Base-by-base conservation (phyloP, 805 yeast genomes). In the Wickerhamomyces queroliae region DNA sequence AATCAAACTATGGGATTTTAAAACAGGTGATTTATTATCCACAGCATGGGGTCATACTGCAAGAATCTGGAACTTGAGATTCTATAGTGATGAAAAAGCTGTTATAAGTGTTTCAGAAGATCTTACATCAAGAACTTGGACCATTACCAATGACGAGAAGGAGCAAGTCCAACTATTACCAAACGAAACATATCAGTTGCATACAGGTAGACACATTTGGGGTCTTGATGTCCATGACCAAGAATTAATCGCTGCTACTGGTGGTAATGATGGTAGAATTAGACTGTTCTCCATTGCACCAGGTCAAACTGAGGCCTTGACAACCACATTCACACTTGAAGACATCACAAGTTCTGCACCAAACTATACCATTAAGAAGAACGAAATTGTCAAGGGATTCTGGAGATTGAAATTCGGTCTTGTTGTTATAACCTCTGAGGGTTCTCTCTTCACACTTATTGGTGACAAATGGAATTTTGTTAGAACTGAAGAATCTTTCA, bases 11-110 rank as follows among this genome's bases (percentile, higher is more conserved):
- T 89, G 89, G 81, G 77, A 77, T 49, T 63, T 82, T 44, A 52
- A 52, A 7, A 54, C 74, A 2, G 91, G 95, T 1, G 50, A 62
- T 10, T 61, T 78, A 25, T 49, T 84, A 29, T 83, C 91, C 1
- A 75, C 80, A 21, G 97, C 96, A 0, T 93, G 97, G 97, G 99
- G 98, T 12, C 99, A 93, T 56, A 81, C 84, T 1, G 91, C 98
- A 0, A 74, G 99, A 55, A 90, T 93, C 30, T 93, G 99, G 99
- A 73, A 75, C 32, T 64, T 91, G 33, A 69, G 69, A 36, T 86
- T 87, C 54, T 73, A 66, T 42, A 62, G 63, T 6, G 49, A 58
- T 15, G 61, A 60, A 33, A 54, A 48, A 5, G 58, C 63, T 5
- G 49, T 80, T 1, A 64, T 87, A 13, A 78, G 95, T 58, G 78